A percentile compares a stretch with the other conserved stretches of the same genome.
Evolutionary conservation across 345 rosid species (phyloP).

Genomic region (Moricandia arvensis): DNA sequence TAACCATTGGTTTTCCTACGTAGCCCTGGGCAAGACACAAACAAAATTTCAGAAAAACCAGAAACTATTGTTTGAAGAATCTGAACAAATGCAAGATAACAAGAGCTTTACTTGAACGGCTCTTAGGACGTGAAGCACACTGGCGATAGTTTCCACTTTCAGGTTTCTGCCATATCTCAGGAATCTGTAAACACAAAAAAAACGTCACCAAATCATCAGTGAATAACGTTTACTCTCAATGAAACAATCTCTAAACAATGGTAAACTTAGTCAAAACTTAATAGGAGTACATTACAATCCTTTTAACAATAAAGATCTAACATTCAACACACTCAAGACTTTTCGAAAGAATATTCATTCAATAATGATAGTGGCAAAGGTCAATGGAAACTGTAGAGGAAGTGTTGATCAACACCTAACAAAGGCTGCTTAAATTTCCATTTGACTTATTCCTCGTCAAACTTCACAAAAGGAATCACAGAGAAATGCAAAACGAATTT

Average conservation of each 20-base stretch:
- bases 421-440: conserved; percentile 10
- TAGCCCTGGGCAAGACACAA: not conserved
- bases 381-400: conserved; percentile 20
- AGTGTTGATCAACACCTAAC: conserved; percentile 13
- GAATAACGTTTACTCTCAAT: too few species aligned
- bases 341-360: conserved; percentile 2
- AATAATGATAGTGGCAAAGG: conserved; percentile 1
- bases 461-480: not conserved
- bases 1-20: not conserved
- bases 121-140: not conserved
- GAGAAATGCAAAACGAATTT: not conserved
- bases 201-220: too few species aligned
- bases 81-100: not conserved
- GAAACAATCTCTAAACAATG: not conserved
- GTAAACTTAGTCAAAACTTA: not conserved
- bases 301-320: conserved; percentile 1
- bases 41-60: not conserved
- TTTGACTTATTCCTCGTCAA: conserved; percentile 28
- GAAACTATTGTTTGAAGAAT: not conserved
- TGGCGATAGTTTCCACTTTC: not conserved
- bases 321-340: not conserved
- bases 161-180: not conserved
- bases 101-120: conserved; percentile 38
- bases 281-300: not conserved
- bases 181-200: not conserved